Conservation (phyloP, 1,139 yeast genomes). For the Diutina mesorugosa region DNA sequence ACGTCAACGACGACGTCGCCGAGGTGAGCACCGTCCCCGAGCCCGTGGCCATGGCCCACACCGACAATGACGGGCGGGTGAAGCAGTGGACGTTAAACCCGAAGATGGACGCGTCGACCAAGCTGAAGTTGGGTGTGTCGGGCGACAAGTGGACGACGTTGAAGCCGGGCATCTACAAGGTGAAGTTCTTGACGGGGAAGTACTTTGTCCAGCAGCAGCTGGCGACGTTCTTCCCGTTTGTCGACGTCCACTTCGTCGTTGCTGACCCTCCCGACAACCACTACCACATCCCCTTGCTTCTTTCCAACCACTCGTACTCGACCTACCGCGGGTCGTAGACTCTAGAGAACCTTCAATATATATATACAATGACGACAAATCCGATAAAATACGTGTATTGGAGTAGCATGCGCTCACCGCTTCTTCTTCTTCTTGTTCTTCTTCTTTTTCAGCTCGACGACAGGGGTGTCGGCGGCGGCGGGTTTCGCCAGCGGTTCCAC, state of each 20-base stretch:
- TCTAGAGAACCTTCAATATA: neutral
- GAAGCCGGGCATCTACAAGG: conserved; percentile 54
- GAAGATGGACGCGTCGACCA: conserved; percentile 9
- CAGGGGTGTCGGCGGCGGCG: neutral
- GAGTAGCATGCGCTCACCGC: neutral
- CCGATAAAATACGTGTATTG: neutral
- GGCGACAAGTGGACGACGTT: conserved; percentile 27
- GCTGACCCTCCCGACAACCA: conserved; percentile 59
- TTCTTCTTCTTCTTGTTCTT: conserved; percentile 2
- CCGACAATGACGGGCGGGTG: conserved; percentile 72
- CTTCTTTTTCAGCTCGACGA: neutral
- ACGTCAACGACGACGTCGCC: conserved; percentile 15
- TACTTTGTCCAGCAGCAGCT: conserved; percentile 32
- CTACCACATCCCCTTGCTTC: conserved; percentile 74
- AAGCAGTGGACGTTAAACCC: conserved; percentile 51
- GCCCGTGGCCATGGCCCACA: conserved; percentile 51
- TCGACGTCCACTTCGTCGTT: conserved; percentile 62
- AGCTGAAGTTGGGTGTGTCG: conserved; percentile 19
- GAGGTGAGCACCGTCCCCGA: conserved; percentile 12
- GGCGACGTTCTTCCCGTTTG: conserved; percentile 68
- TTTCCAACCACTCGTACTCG: conserved; percentile 76
- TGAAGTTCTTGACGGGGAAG: conserved; percentile 60
- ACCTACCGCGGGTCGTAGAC: conserved; percentile 70
- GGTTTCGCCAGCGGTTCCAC: neutral
- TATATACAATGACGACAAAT: neutral